Evolutionary conservation across 1,284 basidiomycete species (phyloP).

Genomic region (Papiliotrema terrestris): DNA sequence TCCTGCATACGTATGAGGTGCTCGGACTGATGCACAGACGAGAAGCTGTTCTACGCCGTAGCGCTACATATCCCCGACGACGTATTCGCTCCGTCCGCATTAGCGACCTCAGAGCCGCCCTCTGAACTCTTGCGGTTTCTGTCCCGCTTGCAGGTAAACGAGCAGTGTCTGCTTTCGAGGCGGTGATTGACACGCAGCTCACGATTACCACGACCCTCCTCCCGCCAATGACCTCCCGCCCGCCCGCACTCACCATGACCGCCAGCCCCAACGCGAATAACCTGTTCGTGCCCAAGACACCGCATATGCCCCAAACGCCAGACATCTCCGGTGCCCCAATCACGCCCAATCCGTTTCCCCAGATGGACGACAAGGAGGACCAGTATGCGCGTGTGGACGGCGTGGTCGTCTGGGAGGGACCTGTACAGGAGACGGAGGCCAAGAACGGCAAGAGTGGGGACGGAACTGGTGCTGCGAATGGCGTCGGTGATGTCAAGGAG

Average conservation of each 20-base stretch:
- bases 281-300: slow-evolving; percentile 16
- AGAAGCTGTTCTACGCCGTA: slow-evolving; percentile 68
- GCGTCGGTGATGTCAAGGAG: slow-evolving; percentile 26
- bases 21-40: slow-evolving; percentile 52
- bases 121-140: slow-evolving; percentile 61
- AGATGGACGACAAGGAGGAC: slow-evolving; percentile 62
- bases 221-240: slow-evolving; percentile 53
- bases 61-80: slow-evolving; percentile 55
- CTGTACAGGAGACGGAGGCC: slow-evolving; percentile 17
- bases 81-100: slow-evolving; percentile 19
- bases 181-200: slow-evolving; percentile 51
- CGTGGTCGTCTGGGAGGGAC: slow-evolving; percentile 58
- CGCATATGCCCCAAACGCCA: slow-evolving; percentile 27
- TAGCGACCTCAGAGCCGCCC: slow-evolving; percentile 51
- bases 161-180: slow-evolving; percentile 48
- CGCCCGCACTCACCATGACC: slow-evolving; percentile 7
- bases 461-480: slow-evolving; percentile 5
- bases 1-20: no score
- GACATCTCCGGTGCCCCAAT: slow-evolving; percentile 21
- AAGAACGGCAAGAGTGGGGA: neutral
- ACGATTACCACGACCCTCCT: slow-evolving; percentile 78
- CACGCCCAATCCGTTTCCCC: slow-evolving; percentile 43
- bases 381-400: slow-evolving; percentile 74
- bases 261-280: slow-evolving; percentile 9
- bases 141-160: slow-evolving; percentile 66